Evolutionary conservation across 2,329 filamentous ascomycete genomes (phyloP).

Genomic region (Venturia nashicola): DNA sequence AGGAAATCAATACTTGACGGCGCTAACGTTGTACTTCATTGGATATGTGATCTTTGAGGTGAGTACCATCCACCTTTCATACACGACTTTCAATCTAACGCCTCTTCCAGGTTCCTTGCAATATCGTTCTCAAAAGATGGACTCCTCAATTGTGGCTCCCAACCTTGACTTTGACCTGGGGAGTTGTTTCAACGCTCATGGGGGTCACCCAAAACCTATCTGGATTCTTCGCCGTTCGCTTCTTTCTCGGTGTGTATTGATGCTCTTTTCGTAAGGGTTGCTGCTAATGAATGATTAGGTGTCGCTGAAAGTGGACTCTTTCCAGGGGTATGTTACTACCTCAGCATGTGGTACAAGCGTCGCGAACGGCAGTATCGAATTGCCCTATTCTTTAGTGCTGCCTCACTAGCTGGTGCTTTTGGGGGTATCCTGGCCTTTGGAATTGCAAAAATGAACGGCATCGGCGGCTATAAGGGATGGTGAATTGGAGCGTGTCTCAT

Average conservation of each 20-base stretch:
- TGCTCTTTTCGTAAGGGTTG: neutral
- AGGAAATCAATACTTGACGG: conserved; percentile 52
- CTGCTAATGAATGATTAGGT: neutral
- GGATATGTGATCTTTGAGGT: conserved; percentile 38
- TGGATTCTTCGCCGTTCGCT: conserved; percentile 9
- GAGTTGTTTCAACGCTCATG: conserved; percentile 7
- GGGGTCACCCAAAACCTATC: conserved; percentile 9
- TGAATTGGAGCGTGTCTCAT: neutral
- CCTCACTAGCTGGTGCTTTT: conserved; percentile 8
- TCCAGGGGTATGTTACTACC: conserved; percentile 19
- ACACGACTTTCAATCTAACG: neutral
- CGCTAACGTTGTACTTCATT: conserved; percentile 53
- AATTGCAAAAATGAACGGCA: conserved; percentile 18
- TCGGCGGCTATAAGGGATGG: conserved; percentile 8
- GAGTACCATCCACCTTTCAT: conserved; percentile 17
- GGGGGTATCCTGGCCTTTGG: conserved; percentile 9
- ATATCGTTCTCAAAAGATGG: conserved; percentile 49
- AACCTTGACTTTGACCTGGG: conserved; percentile 30
- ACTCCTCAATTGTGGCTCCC: conserved; percentile 51
- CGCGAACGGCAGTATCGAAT: conserved; percentile 6
- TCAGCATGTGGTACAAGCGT: conserved; percentile 9
- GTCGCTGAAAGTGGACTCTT: conserved; percentile 10
- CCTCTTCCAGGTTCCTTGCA: conserved; percentile 38
- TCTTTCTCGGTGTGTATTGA: neutral
- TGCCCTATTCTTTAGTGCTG: conserved; percentile 8